Evolutionary conservation across 805 yeast species (phyloP), one percentile per base, ranked within the genome.

Genomic region (Myxozyma monticola): DNA sequence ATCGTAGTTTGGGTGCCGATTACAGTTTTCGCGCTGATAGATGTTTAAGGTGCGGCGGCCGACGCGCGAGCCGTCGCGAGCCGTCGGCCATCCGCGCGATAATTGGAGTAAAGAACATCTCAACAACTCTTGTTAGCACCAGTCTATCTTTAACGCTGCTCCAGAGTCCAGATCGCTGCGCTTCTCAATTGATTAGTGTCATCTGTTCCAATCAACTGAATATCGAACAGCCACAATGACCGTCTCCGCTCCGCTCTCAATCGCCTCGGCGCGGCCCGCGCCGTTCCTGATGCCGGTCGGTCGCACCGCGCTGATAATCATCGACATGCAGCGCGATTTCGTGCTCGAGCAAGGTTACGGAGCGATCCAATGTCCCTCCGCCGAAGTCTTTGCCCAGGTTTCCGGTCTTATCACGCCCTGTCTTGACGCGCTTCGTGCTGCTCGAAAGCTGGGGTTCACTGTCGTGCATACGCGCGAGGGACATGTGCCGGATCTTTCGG

Each of bases 321-420:
- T 66, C 28, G 69, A 66, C 47, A 66, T 66, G 69, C 70, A 66
- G 46, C 49, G 69, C 42, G 70, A 66, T 51, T 66, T 66, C 41
- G 61, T 65, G 4, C 56, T 60, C 49, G 51, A 64, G 22, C 60
- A 63, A 2, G 70, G 70, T 10, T 66, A 66, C 50, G 65, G 65
- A 17, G 60, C 60, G 18, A 51, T 60, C 33, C 65, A 61, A 44
- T 61, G 65, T 40, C 63, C 65, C 8, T 61, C 65, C 9, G 60
- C 62, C 2, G 63, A 62, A 42, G 51, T 54, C 20, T 62, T 66
- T 33, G 65, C 61, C 7, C 59, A 56, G 26, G 65, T 61, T n/a
- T 48, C 63, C 3, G 42, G 42, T n/a, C 43, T 62, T 9, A 59
- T 60, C 37, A 29, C 22, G 20, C 65, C 67, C 2, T 54, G 64